Evolutionary conservation across 495 filamentous ascomycete genomes (phyloP).

Genomic region (Tuber indicum): DNA sequence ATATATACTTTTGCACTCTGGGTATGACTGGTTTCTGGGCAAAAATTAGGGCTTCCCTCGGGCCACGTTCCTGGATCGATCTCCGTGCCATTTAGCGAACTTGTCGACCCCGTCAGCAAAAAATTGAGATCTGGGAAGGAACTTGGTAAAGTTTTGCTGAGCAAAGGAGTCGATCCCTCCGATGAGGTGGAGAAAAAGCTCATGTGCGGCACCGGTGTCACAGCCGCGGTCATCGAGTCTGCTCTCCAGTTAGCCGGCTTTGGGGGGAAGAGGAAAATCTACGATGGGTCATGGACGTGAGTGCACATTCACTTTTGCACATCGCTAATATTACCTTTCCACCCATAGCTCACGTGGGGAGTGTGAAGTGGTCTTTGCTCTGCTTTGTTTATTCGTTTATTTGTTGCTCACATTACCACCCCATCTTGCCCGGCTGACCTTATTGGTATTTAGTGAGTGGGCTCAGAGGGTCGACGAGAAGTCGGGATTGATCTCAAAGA

Average conservation of each 20-base stretch:
- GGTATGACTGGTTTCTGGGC: background rate
- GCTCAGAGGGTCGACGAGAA: constrained; percentile 60
- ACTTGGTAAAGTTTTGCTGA: constrained; percentile 67
- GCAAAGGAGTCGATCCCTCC: constrained; percentile 63
- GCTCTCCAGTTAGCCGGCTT: constrained; percentile 73
- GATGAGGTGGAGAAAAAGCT: constrained; percentile 58
- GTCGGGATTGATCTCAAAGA: constrained; percentile 57
- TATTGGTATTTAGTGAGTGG: constrained; percentile 56
- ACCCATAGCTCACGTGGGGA: background rate
- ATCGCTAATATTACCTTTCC: background rate
- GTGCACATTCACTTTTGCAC: constrained; percentile 43
- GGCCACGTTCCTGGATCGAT: constrained; percentile 83
- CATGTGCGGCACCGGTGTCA: constrained; percentile 94
- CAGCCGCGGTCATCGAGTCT: constrained; percentile 84
- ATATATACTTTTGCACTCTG: background rate
- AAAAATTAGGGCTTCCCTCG: constrained; percentile 57
- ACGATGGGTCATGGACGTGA: constrained; percentile 98
- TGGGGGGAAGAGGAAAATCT: constrained; percentile 66
- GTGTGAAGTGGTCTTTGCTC: background rate
- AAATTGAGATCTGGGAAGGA: constrained; percentile 65
- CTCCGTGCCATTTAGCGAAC: constrained; percentile 68
- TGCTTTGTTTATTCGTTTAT: background rate
- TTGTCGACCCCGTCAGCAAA: constrained; percentile 77
- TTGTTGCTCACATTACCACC: background rate
- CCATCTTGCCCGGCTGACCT: constrained; percentile 8